Conservation (phyloP, 1,139 yeast species). For the Nadsonia commutata region DNA sequence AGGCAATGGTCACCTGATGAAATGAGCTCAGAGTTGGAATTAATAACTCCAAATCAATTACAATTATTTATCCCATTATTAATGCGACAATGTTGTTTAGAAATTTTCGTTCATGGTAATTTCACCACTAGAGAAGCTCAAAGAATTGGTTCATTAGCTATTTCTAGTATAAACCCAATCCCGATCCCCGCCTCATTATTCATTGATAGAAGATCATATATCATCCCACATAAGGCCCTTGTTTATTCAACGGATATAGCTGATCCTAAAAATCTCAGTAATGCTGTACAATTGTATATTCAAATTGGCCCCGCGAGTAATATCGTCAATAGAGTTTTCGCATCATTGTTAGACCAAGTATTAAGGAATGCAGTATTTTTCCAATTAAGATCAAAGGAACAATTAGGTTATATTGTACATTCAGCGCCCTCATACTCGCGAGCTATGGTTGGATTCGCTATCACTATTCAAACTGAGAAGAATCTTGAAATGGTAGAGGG, state of each 20-base stretch:
- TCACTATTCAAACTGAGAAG: slow-evolving; percentile 75
- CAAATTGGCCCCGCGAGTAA: slow-evolving; percentile 45
- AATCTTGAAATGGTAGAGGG: slow-evolving; percentile 57
- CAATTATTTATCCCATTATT: slow-evolving; percentile 31
- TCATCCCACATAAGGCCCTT: slow-evolving; percentile 32
- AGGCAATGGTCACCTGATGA: slow-evolving; percentile 53
- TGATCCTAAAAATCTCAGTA: slow-evolving; percentile 64
- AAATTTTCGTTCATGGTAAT: slow-evolving; percentile 67
- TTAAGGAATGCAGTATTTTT: slow-evolving; percentile 80
- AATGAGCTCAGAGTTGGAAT: slow-evolving; percentile 37
- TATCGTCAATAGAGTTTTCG: slow-evolving; percentile 27
- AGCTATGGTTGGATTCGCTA: slow-evolving; percentile 59
- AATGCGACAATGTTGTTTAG: slow-evolving; percentile 37
- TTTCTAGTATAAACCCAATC: slow-evolving; percentile 20
- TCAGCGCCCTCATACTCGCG: slow-evolving; percentile 56
- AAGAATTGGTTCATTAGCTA: slow-evolving; percentile 30
- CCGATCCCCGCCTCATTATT: slow-evolving; percentile 25
- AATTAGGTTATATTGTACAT: slow-evolving; percentile 78
- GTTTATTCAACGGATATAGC: slow-evolving; percentile 38
- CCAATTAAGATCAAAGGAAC: slow-evolving; percentile 83
- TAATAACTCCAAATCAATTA: slow-evolving; percentile 37
- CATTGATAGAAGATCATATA: slow-evolving; percentile 34
- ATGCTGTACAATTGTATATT: slow-evolving; percentile 65
- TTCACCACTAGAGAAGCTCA: slow-evolving; percentile 41
- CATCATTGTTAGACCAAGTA: slow-evolving; percentile 56